phyloP scores from a whole-genome alignment of 129 eudicot genomes.

The Flaveria sonorensis region DNA sequence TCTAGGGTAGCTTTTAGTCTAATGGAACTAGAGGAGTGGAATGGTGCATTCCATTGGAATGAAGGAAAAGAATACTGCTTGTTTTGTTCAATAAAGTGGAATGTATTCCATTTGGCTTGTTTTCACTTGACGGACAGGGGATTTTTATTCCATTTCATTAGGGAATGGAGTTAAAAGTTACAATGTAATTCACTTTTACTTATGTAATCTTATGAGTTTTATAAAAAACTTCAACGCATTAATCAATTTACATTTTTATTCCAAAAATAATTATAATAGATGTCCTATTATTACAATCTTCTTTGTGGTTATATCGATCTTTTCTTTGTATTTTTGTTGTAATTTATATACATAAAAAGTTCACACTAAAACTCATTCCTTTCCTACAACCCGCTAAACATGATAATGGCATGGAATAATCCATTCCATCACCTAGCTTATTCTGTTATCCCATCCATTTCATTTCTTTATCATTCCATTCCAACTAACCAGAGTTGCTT shows the following conservation, averaged over 20 bases:
- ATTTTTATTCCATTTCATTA: background rate
- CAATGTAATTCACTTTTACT: background rate
- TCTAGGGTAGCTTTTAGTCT: background rate
- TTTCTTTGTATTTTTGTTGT: background rate
- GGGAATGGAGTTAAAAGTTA: background rate
- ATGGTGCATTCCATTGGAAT: background rate
- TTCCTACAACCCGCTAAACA: background rate
- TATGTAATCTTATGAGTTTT: background rate
- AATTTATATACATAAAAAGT: background rate
- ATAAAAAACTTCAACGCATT: background rate
- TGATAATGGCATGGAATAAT: background rate
- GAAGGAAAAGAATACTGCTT: background rate
- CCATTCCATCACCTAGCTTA: background rate
- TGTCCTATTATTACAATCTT: no score
- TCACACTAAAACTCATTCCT: conserved; percentile 1
- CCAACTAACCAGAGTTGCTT: background rate
- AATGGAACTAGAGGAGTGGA: background rate
- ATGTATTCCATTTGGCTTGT: no score
- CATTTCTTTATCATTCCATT: background rate
- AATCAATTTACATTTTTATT: background rate
- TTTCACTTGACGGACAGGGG: no score
- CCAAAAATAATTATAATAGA: background rate
- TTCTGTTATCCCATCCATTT: background rate
- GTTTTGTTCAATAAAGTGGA: background rate
- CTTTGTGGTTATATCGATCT: background rate